phyloP scores from a whole-genome alignment of 352 stramenopile genomes.

The Globisporangium ultimum region DNA sequence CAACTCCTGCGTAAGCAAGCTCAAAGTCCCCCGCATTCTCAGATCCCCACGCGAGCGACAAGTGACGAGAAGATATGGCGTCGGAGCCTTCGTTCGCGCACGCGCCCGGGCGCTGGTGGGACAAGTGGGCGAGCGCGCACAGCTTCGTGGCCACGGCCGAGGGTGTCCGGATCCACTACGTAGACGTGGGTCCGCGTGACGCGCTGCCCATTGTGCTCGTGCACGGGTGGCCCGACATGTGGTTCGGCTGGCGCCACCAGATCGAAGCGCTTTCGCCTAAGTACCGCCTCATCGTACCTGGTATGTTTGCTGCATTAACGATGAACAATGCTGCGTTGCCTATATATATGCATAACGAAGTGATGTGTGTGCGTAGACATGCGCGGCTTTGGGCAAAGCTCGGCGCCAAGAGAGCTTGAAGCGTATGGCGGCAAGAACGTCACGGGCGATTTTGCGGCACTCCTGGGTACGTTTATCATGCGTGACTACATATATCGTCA shows the following conservation, averaged over 20 bases:
- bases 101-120: conserved; percentile 14
- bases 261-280: conserved; percentile 40
- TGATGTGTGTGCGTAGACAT: conserved; percentile 28
- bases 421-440: conserved; percentile 62
- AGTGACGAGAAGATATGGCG: too few species aligned
- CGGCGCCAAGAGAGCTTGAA: conserved; percentile 37
- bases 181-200: conserved; percentile 49
- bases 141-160: conserved; percentile 25
- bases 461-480: conserved; percentile 31
- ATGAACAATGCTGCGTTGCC: not conserved
- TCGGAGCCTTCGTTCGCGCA: conserved; percentile 8
- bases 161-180: conserved; percentile 47
- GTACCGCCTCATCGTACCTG: conserved; percentile 59
- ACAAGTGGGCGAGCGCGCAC: conserved; percentile 26
- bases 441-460: conserved; percentile 40
- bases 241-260: conserved; percentile 71
- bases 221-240: conserved; percentile 75
- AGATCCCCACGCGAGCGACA: too few species aligned
- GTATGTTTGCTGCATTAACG: conserved; percentile 1
- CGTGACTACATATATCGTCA: not conserved
- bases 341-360: not conserved
- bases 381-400: conserved; percentile 61
- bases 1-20: too few species aligned
- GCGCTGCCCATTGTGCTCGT: conserved; percentile 56
- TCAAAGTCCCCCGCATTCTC: too few species aligned